Base-by-base conservation (phyloP, 371 early-diverging fungal genomes). In the Haplosporangium sp. region DNA sequence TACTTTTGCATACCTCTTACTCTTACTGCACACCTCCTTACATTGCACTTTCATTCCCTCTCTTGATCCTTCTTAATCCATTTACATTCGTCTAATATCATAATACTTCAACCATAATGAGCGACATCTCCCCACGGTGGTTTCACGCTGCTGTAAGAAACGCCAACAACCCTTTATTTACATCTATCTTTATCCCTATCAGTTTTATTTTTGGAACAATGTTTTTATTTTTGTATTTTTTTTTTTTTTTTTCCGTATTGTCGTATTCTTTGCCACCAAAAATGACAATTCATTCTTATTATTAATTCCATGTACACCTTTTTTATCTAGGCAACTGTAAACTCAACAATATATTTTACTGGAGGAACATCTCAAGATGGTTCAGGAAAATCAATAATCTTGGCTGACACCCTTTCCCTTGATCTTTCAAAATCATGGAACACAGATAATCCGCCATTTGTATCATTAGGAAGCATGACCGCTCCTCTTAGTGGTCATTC, bases 61-160 rank as follows among this genome's bases (percentile, higher is more conserved):
- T 27, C 27, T 27, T 27, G 27, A 62, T 27, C 13, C 47, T 38
- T 13, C 15, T n/a, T 9, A 15, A 61, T 19, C 47, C 42, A 61
- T 20, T 39, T 34, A 4, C 27, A 27, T 27, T 27, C 27, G 27
- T 27, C 27, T 35, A 40, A 60, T 47, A 1, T 37, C 35, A 17
- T 63, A 47, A 27, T 44, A 35, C 20, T 37, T 17, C 47, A 34
- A 20, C 27, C 50, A 57, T 45, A 39, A 76, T 76, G 77, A 55
- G 64, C 17, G 61, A 52, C 50, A 27, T 69, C 42, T 61, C 69
- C 37, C 69, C 77, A 20, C 72, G 77, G 58, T 77, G 77, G 77
- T 72, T 64, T 66, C 77, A 77, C 53, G 77, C 77, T 52, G 60
- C 77, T 47, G 77, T 77, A 72, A 68, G 77, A 62, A 27, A 48